Evolutionary conservation across 768 basidiomycete genomes (phyloP), one percentile per base, ranked within the genome.

Genomic region (Mycena vitilis): DNA sequence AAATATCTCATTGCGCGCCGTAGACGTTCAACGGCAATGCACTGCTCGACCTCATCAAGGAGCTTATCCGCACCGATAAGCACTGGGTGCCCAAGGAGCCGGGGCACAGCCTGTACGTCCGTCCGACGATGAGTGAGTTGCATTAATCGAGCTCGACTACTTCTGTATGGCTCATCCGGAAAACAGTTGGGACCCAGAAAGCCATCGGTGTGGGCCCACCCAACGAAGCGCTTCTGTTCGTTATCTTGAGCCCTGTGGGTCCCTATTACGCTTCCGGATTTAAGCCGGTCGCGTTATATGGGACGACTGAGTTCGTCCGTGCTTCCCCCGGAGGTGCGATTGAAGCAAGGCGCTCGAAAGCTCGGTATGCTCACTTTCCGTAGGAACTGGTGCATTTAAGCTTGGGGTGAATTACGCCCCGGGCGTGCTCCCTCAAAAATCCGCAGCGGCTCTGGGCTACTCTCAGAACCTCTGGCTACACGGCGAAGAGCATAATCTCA

Each of bases 61-160:
- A 91, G 79, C 91, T 99, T 73, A 83, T 98, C 73, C 85, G 87
- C 22, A 75, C 95, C 52, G 96, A 98, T 75, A 89, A 88, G 70
- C 86, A 93, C 68, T 99, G 96, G 96, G 94, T 99, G 73, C 97
- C 97, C 20, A 87, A 87, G 64, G 89, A 92, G 73, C 88, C 91
- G 10, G 95, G 95, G 18, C 91, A 97, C 80, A 96, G 95, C 78
- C 80, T 99, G 62, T 99, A 98, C 79, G 89, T 99, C 70, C 91
- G 96, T 65, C 92, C 94, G 36, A 92, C 91, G 11, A 78, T 95
- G 73, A 94, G 85, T 85, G 73, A 47, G 77, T 78, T 3, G 30
- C 30, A 5, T 30, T 30, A 30, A 3, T 30, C 5, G 30, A 5
- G 30, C 49, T 57, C 44, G 22, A 47, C 36, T 16, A 22, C 22